Evolutionary conservation across 1,139 yeast species (phyloP), one percentile per base, ranked within the genome.

Genomic region (Nakaseomyces kungkrabaensis): DNA sequence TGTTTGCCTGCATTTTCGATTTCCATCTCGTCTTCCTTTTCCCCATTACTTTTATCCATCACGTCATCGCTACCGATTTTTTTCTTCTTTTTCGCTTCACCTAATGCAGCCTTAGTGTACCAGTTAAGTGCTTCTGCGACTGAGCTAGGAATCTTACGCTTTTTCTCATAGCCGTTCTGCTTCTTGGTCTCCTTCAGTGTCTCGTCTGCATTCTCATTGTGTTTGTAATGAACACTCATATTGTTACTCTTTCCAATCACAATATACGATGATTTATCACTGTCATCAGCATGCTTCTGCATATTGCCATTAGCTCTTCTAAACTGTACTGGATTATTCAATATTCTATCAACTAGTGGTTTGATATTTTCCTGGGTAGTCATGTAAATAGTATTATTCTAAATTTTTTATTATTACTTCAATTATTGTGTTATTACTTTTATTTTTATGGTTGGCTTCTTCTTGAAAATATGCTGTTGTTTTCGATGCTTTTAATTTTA

Each of bases 271-370:
- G 57, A 37, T 8, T 25, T 36, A 26, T 36, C 42, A 25, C 9
- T n/a, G 9, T 25, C 34, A n/a, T 6, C 25, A 8, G 17, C 4
- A 22, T 34, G 32, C 29, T 47, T 52, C 11, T 42, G 29, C 33
- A 33, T 33, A 33, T 37, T 45, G 7, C 27, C 25, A 11, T 31
- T 38, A 13, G 45, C 37, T 31, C 36, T 47, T 37, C 29, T 42
- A 66, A 83, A 84, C 36, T 76, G 76, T 50, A 82, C 67, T 13
- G 85, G 87, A 55, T 75, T 76, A 51, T 76, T 68, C 45, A 81
- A 72, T 54, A 80, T 76, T 60, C 85, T 72, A 59, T 79, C 84
- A 51, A 80, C 76, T 50, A 79, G 67, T 32, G 72, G 73, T 31
- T 63, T 60, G 44, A 63, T 50, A 29, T 61, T 53, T 27, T 61